Evolutionary conservation across 257 asterid species (phyloP), one percentile per base, ranked within the genome.

Genomic region (Oldenlandia corymbosa): DNA sequence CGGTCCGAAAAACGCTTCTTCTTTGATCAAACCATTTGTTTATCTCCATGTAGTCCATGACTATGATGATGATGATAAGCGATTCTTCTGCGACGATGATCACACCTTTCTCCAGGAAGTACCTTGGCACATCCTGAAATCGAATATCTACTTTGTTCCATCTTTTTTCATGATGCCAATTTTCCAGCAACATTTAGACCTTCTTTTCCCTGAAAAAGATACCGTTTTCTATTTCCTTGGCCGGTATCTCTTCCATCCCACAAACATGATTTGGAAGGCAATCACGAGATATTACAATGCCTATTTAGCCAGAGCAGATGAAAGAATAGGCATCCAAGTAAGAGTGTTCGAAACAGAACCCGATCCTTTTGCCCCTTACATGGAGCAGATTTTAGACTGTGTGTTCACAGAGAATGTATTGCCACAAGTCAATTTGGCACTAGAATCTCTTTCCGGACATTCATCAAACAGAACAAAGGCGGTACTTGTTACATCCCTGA

Each of bases 41-140:
- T 92, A 88, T 76, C 84, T 83, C 57, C 93, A 92, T 60, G 72
- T 89, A 24, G 85, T 76, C 60, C 88, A 83, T 55, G 95, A 89
- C 73, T 89, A 83, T 24, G 83, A 73, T 52, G 79, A 74, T 41
- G 72, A 67, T 13, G 96, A 90, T 53, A 79, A 87, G 70, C 83
- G 76, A 10, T 90, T 87, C 62, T 90, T 81, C 81, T 86, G 95
- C 43, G 83, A 83, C 60, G 76, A 76, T 65, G 85, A 90, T 20
- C 96, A 87, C 75, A 49, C 37, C 7, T 20, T 63, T 51, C 70
- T 84, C 60, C 72, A 83, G 39, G 73, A 80, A 43, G 64, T 72
- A 13, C 82, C 91, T 1, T 87, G 95, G 92, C 47, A 85, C 72
- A 46, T 90, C 24, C 58, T 90, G 77, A 87, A 78, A 75, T 66